Percentiles rank a stretch among this genome's conserved stretches.
Conservation (phyloP, 148 eudicot genomes). For the Persicaria tinctoria region DNA sequence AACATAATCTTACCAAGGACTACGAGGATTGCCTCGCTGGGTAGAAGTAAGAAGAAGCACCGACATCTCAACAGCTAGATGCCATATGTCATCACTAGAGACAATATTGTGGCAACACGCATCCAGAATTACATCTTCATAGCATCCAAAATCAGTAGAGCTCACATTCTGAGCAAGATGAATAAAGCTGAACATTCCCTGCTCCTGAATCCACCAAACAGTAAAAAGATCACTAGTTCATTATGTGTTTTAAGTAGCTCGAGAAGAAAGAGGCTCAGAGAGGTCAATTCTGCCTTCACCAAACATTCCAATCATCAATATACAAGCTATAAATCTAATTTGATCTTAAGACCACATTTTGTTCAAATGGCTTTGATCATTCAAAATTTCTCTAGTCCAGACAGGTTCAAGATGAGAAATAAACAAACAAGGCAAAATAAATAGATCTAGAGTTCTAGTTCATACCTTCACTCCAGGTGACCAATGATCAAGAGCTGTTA, state of each 20-base stretch:
- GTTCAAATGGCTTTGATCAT: neutral
- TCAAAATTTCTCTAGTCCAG: neutral
- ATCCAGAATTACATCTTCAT: conserved; percentile 86
- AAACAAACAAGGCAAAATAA: neutral
- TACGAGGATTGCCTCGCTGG: conserved; percentile 77
- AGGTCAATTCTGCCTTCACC: neutral
- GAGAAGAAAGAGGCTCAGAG: too few species aligned
- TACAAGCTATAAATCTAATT: neutral
- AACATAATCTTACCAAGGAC: conserved; percentile 59
- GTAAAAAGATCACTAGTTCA: neutral
- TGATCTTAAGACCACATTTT: neutral
- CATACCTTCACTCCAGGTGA: conserved; percentile 90
- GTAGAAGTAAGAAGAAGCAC: conserved; percentile 53
- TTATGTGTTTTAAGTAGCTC: neutral
- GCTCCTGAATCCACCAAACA: conserved; percentile 47
- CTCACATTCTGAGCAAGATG: conserved; percentile 58
- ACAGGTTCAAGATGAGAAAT: neutral
- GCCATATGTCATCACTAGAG: conserved; percentile 87
- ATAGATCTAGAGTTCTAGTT: neutral
- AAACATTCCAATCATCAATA: neutral
- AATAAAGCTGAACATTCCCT: conserved; percentile 85
- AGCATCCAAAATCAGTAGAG: conserved; percentile 63
- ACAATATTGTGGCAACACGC: conserved; percentile 89
- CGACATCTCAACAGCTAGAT: conserved; percentile 83
- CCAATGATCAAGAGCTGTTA: conserved; percentile 98